These are phyloP conservation scores for Puccinia brachypodii DNA, from an alignment of 1,284 basidiomycete species.

Conservation along the genomic window DNA sequence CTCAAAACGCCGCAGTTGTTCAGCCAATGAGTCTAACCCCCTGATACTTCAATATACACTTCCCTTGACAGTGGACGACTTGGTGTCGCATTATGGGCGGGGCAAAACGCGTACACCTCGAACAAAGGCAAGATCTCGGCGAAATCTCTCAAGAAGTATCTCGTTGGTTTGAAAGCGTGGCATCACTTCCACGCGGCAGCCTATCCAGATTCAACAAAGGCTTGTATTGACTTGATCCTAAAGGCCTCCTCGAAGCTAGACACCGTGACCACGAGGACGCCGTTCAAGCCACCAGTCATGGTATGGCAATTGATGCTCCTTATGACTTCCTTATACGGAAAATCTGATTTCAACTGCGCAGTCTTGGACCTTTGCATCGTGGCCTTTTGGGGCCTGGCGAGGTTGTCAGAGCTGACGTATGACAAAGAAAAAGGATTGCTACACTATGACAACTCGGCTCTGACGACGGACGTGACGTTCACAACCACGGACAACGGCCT, in stretches of 20 bases:
- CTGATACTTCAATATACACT: no score
- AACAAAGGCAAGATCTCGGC: neutral
- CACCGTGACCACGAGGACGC: neutral
- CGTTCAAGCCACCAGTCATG: neutral
- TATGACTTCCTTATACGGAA: no score
- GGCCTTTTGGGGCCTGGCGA: neutral
- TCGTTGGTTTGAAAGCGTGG: neutral
- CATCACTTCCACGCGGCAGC: neutral
- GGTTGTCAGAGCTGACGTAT: neutral
- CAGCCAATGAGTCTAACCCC: no score
- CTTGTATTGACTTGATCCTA: neutral
- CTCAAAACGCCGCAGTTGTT: no score
- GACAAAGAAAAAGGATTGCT: neutral
- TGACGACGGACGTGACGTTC: neutral
- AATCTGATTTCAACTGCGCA: neutral
- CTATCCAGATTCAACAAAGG: neutral
- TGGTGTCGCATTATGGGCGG: constrained; percentile 12
- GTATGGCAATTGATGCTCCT: neutral
- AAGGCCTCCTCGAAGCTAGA: neutral
- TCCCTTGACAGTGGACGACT: no score
- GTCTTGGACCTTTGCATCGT: neutral
- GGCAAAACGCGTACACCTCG: neutral
- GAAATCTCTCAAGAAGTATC: neutral
- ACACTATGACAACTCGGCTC: neutral
- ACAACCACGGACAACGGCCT: neutral